These are phyloP conservation scores for Rostrohypoxylon terebratum DNA, from an alignment of 495 filamentous ascomycete genomes.

Conservation along the genomic window DNA sequence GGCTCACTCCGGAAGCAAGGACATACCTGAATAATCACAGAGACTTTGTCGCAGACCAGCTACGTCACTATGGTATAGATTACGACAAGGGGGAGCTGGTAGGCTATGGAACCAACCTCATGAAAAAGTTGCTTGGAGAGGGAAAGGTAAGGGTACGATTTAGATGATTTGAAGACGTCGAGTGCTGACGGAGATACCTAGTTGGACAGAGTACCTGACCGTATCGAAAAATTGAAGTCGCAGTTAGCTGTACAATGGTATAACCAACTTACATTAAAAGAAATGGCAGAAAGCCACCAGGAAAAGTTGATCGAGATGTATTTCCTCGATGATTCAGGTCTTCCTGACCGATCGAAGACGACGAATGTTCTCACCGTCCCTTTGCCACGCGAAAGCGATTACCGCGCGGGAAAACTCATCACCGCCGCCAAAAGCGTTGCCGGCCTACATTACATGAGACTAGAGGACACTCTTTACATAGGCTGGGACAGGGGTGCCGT, in stretches of 20 bases:
- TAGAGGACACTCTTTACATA: constrained; percentile 18
- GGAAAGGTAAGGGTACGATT: constrained; percentile 22
- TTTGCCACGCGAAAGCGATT: not conserved
- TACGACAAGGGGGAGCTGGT: constrained; percentile 33
- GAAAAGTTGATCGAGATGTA: constrained; percentile 21
- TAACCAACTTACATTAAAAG: constrained; percentile 23
- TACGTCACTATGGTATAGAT: constrained; percentile 37
- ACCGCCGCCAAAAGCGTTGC: not conserved
- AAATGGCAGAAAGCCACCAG: not conserved
- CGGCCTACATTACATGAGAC: not conserved
- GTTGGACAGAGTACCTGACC: constrained; percentile 33
- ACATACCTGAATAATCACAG: constrained; percentile 3
- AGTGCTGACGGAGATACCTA: constrained; percentile 6
- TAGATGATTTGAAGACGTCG: not conserved
- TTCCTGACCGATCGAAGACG: constrained; percentile 34
- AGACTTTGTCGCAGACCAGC: constrained; percentile 28
- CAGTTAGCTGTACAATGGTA: constrained; percentile 34
- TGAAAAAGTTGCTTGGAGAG: constrained; percentile 33
- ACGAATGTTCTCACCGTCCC: constrained; percentile 34
- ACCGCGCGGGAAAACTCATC: constrained; percentile 21
- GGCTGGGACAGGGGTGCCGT: constrained; percentile 32
- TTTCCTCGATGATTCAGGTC: constrained; percentile 34
- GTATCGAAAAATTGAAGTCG: constrained; percentile 25
- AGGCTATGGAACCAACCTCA: constrained; percentile 31
- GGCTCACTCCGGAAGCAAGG: constrained; percentile 19